Conservation (phyloP, 2,329 filamentous ascomycete genomes). For the Neurospora sp. region DNA sequence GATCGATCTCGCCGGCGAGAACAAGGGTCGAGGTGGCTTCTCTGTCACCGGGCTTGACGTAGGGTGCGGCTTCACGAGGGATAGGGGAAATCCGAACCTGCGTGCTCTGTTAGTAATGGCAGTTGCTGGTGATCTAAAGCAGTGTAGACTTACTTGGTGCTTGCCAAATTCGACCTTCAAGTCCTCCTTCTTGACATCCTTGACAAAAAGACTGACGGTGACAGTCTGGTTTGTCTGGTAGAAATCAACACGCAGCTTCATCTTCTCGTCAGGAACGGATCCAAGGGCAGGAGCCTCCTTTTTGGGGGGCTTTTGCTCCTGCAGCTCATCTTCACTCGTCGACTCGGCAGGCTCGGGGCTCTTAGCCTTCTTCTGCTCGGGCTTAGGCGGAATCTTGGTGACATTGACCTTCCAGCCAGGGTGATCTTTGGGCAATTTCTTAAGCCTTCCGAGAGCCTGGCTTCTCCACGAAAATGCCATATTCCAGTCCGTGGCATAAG, state of each 20-base stretch:
- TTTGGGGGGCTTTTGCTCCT: conserved; percentile 4
- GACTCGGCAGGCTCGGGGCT: conserved; percentile 2
- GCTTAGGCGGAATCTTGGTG: conserved; percentile 23
- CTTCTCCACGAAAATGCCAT: conserved; percentile 36
- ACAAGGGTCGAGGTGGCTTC: conserved; percentile 16
- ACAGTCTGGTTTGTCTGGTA: conserved; percentile 30
- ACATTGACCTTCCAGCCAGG: conserved; percentile 36
- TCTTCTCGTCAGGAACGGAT: conserved; percentile 16
- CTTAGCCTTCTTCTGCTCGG: conserved; percentile 18
- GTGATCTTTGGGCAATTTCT: conserved; percentile 33
- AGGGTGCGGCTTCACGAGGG: conserved; percentile 15
- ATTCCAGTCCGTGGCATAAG: conserved; percentile 22
- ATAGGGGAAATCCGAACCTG: conserved; percentile 16
- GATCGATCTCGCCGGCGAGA: conserved; percentile 18
- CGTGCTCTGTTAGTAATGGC: neutral
- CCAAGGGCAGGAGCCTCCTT: conserved; percentile 5
- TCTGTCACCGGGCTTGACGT: conserved; percentile 16
- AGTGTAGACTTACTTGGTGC: conserved; percentile 8
- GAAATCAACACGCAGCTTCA: conserved; percentile 29
- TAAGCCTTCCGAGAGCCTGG: conserved; percentile 36
- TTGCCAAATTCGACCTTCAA: conserved; percentile 16
- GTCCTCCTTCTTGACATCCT: conserved; percentile 23
- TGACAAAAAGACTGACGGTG: conserved; percentile 30
- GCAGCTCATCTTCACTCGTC: conserved; percentile 1
- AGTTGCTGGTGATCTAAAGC: neutral